phyloP scores from a whole-genome alignment of 2,329 filamentous ascomycete genomes.

The Venturiaceae sp. region DNA sequence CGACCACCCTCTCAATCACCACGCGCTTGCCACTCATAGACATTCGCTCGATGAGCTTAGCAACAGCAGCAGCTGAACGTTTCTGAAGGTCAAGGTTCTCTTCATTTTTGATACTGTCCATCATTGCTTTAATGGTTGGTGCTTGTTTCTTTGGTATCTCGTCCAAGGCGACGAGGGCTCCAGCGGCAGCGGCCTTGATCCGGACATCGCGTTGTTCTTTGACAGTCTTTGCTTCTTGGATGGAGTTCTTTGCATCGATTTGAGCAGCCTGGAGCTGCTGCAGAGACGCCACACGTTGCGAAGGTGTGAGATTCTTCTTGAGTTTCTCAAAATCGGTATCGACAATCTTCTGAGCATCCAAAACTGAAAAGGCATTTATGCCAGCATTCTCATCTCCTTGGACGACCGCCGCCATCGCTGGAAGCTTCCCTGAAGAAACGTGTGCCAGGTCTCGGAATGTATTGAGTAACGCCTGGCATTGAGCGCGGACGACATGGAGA shows the following conservation, averaged over 20 bases:
- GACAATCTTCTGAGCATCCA: conserved; percentile 80
- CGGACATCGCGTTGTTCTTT: conserved; percentile 79
- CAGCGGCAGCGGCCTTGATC: conserved; percentile 77
- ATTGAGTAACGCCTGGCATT: conserved; percentile 82
- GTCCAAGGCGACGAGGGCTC: conserved; percentile 78
- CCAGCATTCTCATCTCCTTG: conserved; percentile 90
- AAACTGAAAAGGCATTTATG: conserved; percentile 81
- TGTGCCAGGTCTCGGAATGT: conserved; percentile 88
- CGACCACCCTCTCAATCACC: conserved; percentile 90
- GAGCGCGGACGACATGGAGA: conserved; percentile 78
- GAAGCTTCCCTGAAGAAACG: conserved; percentile 64
- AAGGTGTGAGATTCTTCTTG: conserved; percentile 79
- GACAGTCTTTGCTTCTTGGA: conserved; percentile 67
- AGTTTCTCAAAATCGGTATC: conserved; percentile 77
- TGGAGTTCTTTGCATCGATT: conserved; percentile 57
- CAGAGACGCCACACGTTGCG: conserved; percentile 74
- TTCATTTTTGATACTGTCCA: conserved; percentile 96
- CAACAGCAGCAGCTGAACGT: conserved; percentile 77
- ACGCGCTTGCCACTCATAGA: conserved; percentile 69
- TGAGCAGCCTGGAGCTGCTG: conserved; percentile 72
- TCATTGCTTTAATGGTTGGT: conserved; percentile 87
- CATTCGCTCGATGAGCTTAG: conserved; percentile 76
- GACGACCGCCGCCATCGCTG: conserved; percentile 77
- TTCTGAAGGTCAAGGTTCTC: conserved; percentile 83
- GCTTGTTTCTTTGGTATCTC: conserved; percentile 89